phyloP scores from a whole-genome alignment of 139 green algal species.

The Coelastrella sp. region DNA sequence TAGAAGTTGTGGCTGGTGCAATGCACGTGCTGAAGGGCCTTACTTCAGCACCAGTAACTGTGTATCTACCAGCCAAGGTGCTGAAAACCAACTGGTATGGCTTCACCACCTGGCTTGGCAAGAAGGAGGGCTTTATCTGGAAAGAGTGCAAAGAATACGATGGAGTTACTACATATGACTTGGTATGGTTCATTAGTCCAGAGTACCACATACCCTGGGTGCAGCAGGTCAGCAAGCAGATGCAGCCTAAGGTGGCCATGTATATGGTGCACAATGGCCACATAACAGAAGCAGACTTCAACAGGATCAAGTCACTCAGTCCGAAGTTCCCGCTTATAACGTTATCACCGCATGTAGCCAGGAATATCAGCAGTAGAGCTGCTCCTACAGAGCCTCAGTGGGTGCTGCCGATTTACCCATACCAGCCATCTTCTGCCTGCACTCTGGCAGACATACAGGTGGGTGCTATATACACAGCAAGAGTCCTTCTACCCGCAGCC shows the following conservation, averaged over 20 bases:
- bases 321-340: slow-evolving; percentile 29
- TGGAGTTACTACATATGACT: slow-evolving; percentile 37
- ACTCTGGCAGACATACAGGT: slow-evolving; percentile 38
- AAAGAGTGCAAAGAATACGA: slow-evolving; percentile 49
- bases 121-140: slow-evolving; percentile 39
- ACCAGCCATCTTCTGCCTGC: slow-evolving; percentile 18
- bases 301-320: not conserved
- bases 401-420: slow-evolving; percentile 44
- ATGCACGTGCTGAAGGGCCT: slow-evolving; percentile 46
- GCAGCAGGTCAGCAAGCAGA: not conserved
- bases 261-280: slow-evolving; percentile 51
- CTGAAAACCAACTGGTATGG: slow-evolving; percentile 49
- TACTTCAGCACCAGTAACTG: slow-evolving; percentile 18
- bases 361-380: slow-evolving; percentile 18
- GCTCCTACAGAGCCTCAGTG: not conserved
- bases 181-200: slow-evolving; percentile 49
- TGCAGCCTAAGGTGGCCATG: slow-evolving; percentile 47
- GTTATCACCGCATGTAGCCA: slow-evolving; percentile 41
- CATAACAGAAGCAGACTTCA: slow-evolving; percentile 35
- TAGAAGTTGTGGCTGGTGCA: slow-evolving; percentile 49
- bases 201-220: slow-evolving; percentile 39
- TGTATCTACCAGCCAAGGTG: slow-evolving; percentile 45
- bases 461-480: not conserved
- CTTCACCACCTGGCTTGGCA: slow-evolving; percentile 38
- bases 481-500: not conserved